Evolutionary conservation across 148 eudicot species (phyloP), one percentile per base, ranked within the genome.

Genomic region (Camellia sinensis): DNA sequence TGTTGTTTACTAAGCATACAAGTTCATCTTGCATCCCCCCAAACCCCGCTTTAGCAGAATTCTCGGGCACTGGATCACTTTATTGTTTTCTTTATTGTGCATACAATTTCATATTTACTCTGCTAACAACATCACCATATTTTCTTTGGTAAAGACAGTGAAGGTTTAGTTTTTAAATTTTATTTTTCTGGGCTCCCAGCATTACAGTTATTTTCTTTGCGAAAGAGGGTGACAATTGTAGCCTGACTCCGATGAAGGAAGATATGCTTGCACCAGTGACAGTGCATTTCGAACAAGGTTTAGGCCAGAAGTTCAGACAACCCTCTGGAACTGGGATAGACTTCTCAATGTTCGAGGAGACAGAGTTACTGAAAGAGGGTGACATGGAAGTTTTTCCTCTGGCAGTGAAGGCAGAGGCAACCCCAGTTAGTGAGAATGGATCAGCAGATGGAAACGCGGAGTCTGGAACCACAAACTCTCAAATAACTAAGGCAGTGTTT

Each of bases 281-380:
- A 0, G 85, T 94, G 19, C 82, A 90, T 45, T 96, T 96, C 71
- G 87, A 88, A 80, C 87, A 88, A 84, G 99, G 99, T 78, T 86
- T 96, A 63, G 92, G 87, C 69, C 99, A 96, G 84, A 94, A 90
- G 84, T 94, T 96, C 70, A 86, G 83, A 79, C 99, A 96, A 82
- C 91, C 98, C 7, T 78, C 91, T 57, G 99, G 98, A 74, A 92
- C 99, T 8, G 99, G 98, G 45, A 92, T 96, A 78, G 95, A 92
- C 82, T 84, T 96, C 70, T 92, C 98, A 67, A 82, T 85, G 85
- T 94, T 90, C 71, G 94, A 87, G 79, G 97, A 89, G 74, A 48
- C 88, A 10, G 95, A 93, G 68, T 78, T 94, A 52, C 66, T 85
- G 65, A 88, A 84, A 85, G 91, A 84, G 77, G 90, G 88, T 13